Percentiles rank a stretch among this genome's conserved stretches.
Conservation (phyloP, 495 filamentous ascomycete genomes). For the Xylaria acuta region DNA sequence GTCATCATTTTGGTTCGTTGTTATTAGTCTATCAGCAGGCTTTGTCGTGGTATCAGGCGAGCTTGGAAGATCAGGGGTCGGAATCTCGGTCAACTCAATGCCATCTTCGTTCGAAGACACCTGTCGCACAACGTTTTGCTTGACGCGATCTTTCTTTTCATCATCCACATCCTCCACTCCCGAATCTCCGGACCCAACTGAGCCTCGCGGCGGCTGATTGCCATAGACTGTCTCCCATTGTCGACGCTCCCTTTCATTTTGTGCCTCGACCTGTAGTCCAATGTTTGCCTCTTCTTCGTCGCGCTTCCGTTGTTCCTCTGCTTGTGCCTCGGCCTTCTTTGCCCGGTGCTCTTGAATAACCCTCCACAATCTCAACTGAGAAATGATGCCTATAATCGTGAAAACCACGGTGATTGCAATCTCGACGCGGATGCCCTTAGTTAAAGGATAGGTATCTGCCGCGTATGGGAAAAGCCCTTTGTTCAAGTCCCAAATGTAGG, state of each 20-base stretch:
- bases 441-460: constrained; percentile 81
- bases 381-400: constrained; percentile 75
- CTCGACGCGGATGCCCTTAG: constrained; percentile 85
- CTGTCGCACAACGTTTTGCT: constrained; percentile 32
- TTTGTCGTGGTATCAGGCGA: constrained; percentile 36
- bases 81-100: constrained; percentile 46
- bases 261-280: constrained; percentile 71
- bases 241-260: constrained; percentile 67
- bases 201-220: constrained; percentile 47
- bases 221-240: constrained; percentile 86
- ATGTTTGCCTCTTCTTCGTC: constrained; percentile 75
- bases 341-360: constrained; percentile 77
- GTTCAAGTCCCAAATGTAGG: constrained; percentile 90
- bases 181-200: constrained; percentile 53
- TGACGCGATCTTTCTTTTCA: constrained; percentile 52
- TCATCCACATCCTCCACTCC: constrained; percentile 59
- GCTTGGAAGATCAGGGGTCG: constrained; percentile 30
- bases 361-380: constrained; percentile 86
- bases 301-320: constrained; percentile 62
- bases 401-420: constrained; percentile 79
- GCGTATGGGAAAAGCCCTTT: constrained; percentile 74
- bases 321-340: constrained; percentile 61
- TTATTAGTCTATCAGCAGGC: constrained; percentile 42
- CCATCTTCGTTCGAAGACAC: constrained; percentile 37
- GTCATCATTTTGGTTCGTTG: constrained; percentile 38